phyloP scores from a whole-genome alignment of 2,329 filamentous ascomycete species.

The Cryphonectria japonica region DNA sequence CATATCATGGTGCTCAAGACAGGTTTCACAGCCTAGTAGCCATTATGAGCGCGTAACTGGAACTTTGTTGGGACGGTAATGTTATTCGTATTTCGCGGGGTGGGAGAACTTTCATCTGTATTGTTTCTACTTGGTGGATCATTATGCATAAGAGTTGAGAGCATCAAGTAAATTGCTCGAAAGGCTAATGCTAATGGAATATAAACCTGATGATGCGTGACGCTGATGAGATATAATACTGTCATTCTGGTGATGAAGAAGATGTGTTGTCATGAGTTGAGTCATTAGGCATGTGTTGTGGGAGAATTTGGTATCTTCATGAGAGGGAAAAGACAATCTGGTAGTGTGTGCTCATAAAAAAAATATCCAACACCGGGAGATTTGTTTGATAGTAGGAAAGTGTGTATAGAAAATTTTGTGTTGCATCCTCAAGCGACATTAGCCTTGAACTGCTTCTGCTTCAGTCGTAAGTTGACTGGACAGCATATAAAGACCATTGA shows the following conservation, averaged over 20 bases:
- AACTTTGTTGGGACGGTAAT: not conserved
- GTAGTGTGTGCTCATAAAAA: not conserved
- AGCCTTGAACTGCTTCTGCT: too few species aligned
- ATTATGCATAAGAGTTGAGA: not conserved
- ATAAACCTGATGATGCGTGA: not conserved
- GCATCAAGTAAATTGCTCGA: not conserved
- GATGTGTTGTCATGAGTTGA: not conserved
- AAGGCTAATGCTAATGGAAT: not conserved
- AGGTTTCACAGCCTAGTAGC: not conserved
- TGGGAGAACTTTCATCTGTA: too few species aligned
- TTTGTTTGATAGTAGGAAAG: not conserved
- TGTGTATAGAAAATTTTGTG: not conserved
- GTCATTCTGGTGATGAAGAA: not conserved
- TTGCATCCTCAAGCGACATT: not conserved
- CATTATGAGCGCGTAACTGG: not conserved
- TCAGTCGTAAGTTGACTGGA: not conserved
- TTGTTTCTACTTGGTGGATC: too few species aligned
- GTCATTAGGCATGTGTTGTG: not conserved
- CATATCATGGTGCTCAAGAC: not conserved
- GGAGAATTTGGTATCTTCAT: not conserved
- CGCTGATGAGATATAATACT: not conserved
- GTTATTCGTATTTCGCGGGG: not conserved
- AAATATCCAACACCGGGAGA: not conserved
- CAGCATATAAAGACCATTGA: not conserved
- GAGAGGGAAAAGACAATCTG: not conserved